Evolutionary conservation across 2,329 filamentous ascomycete genomes (phyloP).

Genomic region (Verticillium nonalfalfae): DNA sequence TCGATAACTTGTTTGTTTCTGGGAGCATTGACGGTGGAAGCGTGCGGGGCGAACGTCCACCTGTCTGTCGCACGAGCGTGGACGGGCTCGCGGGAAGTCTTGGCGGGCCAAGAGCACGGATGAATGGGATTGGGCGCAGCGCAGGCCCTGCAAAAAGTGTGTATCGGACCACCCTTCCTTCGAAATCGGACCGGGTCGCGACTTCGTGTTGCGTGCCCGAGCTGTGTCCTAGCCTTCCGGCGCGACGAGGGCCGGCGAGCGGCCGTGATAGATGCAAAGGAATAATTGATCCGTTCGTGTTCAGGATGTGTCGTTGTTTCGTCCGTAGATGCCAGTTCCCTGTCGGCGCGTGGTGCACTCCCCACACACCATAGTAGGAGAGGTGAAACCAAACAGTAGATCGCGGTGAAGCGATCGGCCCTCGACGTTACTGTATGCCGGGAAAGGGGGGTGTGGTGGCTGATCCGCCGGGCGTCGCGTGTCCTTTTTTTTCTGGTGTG

Average conservation of each 20-base stretch:
- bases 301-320: neutral
- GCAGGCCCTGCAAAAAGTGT: no score
- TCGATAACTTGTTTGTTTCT: neutral
- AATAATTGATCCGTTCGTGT: neutral
- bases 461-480: neutral
- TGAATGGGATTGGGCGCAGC: neutral
- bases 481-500: neutral
- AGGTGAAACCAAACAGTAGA: neutral
- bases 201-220: neutral
- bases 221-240: neutral
- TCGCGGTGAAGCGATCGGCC: neutral
- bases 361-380: neutral
- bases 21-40: neutral
- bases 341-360: neutral
- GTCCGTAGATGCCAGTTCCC: neutral
- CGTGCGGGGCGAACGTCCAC: neutral
- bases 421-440: neutral
- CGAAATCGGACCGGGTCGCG: neutral
- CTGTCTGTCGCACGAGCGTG: neutral
- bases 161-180: neutral
- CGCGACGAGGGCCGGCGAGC: neutral
- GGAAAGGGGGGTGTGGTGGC: neutral
- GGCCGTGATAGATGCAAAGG: neutral
- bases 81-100: neutral
- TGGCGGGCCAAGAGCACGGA: neutral